Conservation (phyloP, 108 stramenopile genomes). For the Phaeodactylum tricornutum region DNA sequence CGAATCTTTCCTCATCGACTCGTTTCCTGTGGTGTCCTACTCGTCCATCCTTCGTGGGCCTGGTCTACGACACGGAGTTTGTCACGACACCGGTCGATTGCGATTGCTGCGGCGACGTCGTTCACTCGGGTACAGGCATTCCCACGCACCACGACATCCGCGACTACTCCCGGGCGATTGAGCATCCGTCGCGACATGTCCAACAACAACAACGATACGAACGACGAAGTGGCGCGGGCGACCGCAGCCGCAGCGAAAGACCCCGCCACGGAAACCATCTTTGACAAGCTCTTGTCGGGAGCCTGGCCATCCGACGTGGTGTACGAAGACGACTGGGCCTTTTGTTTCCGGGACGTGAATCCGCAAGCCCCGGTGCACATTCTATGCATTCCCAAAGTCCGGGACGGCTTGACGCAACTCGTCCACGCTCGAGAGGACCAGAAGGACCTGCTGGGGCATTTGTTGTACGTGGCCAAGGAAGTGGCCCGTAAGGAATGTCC, state of each 20-base stretch:
- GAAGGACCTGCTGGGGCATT: conserved; percentile 90
- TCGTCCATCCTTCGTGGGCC: too few relatives aligned
- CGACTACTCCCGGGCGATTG: too few relatives aligned
- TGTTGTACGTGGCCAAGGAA: conserved; percentile 83
- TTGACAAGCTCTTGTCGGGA: conserved; percentile 89
- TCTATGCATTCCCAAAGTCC: conserved; percentile 93
- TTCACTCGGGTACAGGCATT: too few relatives aligned
- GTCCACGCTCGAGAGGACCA: conserved; percentile 84
- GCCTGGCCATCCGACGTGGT: conserved; percentile 77
- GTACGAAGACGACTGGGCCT: conserved; percentile 86
- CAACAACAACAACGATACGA: too few relatives aligned
- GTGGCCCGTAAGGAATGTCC: conserved; percentile 83
- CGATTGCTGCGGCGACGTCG: too few relatives aligned
- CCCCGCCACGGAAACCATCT: conserved; percentile 48
- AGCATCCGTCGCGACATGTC: too few relatives aligned
- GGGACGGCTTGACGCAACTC: conserved; percentile 86
- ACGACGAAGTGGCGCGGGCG: too few relatives aligned
- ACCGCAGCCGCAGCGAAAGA: background rate
- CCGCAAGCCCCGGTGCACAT: conserved; percentile 91
- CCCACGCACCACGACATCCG: too few relatives aligned
- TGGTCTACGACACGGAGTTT: too few relatives aligned
- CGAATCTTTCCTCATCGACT: too few relatives aligned
- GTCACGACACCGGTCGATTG: too few relatives aligned
- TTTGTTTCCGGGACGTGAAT: conserved; percentile 92
- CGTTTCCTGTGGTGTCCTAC: too few relatives aligned